phyloP scores from a whole-genome alignment of 257 asterid genomes.

The Przewalskia tangutica region DNA sequence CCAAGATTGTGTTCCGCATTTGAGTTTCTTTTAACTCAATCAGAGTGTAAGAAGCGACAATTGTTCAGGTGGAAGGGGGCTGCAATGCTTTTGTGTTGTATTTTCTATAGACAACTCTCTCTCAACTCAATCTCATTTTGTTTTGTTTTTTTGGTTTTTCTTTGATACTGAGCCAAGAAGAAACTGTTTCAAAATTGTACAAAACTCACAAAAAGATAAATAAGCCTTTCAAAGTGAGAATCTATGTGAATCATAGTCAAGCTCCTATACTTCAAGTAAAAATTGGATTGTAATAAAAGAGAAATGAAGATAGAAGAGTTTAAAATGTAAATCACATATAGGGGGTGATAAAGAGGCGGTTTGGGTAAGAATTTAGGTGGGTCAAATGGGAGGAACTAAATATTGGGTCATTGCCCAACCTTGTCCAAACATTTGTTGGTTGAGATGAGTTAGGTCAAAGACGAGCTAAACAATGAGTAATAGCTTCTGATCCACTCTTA shows the following conservation, averaged over 20 bases:
- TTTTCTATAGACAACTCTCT: too few species aligned
- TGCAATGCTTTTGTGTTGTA: too few species aligned
- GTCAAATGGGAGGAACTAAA: neutral
- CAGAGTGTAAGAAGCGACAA: neutral
- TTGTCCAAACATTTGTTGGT: too few species aligned
- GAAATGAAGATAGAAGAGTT: neutral
- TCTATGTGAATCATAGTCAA: too few species aligned
- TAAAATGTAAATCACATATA: neutral
- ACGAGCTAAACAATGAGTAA: neutral
- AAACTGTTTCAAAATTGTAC: too few species aligned
- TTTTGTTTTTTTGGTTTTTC: too few species aligned
- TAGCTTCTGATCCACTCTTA: neutral
- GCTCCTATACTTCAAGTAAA: too few species aligned
- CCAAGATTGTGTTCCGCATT: neutral
- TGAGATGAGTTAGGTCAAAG: neutral
- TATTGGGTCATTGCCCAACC: neutral
- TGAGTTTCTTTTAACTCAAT: neutral
- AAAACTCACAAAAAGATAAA: too few species aligned
- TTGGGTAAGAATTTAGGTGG: neutral
- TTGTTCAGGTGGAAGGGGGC: too few species aligned
- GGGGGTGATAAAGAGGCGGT: neutral
- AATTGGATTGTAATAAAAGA: too few species aligned
- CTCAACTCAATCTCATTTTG: neutral
- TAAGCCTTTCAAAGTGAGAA: too few species aligned
- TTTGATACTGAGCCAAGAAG: too few species aligned